Evolutionary conservation across 2,329 filamentous ascomycete species (phyloP), one percentile per base, ranked within the genome.

Genomic region (Diaporthe citrichinensis): DNA sequence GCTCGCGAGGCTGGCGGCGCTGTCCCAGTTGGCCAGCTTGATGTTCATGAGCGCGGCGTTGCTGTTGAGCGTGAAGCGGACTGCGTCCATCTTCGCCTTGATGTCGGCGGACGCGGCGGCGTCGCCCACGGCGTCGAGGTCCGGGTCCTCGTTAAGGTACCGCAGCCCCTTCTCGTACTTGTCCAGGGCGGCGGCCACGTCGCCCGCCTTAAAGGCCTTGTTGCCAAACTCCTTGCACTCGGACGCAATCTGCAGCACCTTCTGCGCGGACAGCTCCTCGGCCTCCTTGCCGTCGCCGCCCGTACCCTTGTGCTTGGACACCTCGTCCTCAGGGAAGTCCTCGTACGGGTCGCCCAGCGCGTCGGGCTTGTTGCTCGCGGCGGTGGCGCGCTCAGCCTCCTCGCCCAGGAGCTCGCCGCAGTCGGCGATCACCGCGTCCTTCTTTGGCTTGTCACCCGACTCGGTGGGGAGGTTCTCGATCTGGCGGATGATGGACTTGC

Each of bases 161-260:
- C 95, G 92, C 77, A 98, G 86, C 25, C 92, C 96, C 88, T 99
- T 99, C 84, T 97, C 92, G 87, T 99, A 99, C 87, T 99, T 99
- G 76, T 93, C 92, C 36, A 98, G 88, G 2, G 92, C 96, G 44
- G 94, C 85, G 51, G 88, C 84, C 53, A 93, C 81, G 80, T 98
- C 91, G 55, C 92, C 92, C 36, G 86, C 87, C 88, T 98, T 98
- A 90, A 98, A 98, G 1, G 96, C 95, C 80, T 92, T 92, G 88
- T 98, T 98, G 80, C 97, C 97, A 82, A 93, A 97, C 49, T 94
- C 94, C 87, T 99, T 99, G 84, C 98, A 92, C 78, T 94, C 94
- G 7, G 90, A 88, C 3, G 94, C 95, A 77, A 98, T 96, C 85
- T 94, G 91, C 83, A 95, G 89, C 77, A 95, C 91, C 77, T 93